phyloP scores from a whole-genome alignment of 805 yeast species.

The Zygoascus bituminiphila region DNA sequence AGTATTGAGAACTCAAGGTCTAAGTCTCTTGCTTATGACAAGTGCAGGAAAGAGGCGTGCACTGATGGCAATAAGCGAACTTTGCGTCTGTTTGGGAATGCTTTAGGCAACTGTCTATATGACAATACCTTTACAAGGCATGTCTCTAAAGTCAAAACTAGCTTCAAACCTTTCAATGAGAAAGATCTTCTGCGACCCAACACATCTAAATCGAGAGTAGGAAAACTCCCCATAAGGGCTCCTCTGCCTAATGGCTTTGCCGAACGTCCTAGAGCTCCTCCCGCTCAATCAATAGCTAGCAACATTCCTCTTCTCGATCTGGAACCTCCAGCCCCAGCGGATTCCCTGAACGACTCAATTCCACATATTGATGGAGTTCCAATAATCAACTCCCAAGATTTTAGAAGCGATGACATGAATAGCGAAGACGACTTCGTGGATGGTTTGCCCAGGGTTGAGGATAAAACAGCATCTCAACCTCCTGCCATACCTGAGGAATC shows the following conservation, averaged over 20 bases:
- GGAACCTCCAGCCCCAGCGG: background rate
- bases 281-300: constrained; percentile 1
- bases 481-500: background rate
- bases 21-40: constrained; percentile 66
- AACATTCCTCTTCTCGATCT: background rate
- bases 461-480: background rate
- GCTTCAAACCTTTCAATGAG: background rate
- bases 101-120: constrained; percentile 46
- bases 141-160: constrained; percentile 9
- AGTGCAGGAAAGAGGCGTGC: constrained; percentile 78
- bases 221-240: background rate
- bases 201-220: background rate
- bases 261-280: constrained; percentile 13
- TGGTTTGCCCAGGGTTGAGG: constrained; percentile 7
- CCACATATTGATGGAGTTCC: background rate
- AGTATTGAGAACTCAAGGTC: constrained; percentile 42
- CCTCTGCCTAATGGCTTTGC: background rate
- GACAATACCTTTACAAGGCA: constrained; percentile 23
- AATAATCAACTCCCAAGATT: constrained; percentile 3
- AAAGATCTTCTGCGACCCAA: background rate
- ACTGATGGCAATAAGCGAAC: constrained; percentile 78
- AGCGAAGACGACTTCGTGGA: constrained; percentile 6
- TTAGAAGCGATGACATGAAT: constrained; percentile 6
- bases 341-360: background rate
- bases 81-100: constrained; percentile 69